A percentile compares a stretch with the other conserved stretches of the same genome.
Conservation (phyloP, 768 basidiomycete species). For the Tulasnella sp. region DNA sequence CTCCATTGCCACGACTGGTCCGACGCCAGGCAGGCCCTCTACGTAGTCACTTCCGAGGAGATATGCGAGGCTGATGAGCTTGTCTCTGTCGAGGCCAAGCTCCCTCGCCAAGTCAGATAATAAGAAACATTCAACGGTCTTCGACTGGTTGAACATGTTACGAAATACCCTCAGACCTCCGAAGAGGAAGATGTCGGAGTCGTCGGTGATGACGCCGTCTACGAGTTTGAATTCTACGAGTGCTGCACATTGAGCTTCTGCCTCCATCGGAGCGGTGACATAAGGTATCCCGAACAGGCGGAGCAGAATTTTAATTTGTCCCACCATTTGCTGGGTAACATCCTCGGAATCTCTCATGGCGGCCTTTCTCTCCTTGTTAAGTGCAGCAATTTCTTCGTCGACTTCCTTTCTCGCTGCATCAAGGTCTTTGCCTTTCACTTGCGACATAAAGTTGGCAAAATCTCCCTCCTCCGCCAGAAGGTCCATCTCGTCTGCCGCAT, state of each 20-base stretch:
- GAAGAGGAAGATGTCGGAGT: conserved; percentile 98
- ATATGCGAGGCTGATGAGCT: conserved; percentile 85
- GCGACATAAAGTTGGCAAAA: conserved; percentile 88
- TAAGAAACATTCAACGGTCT: conserved; percentile 96
- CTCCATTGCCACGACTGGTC: conserved; percentile 96
- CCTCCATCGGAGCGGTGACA: conserved; percentile 98
- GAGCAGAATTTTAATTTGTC: conserved; percentile 80
- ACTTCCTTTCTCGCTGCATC: conserved; percentile 82
- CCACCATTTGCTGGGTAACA: conserved; percentile 90
- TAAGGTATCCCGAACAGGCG: conserved; percentile 96
- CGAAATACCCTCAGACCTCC: conserved; percentile 94
- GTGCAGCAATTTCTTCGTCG: conserved; percentile 78
- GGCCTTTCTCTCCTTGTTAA: conserved; percentile 80
- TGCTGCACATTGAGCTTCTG: conserved; percentile 96
- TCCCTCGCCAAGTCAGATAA: conserved; percentile 79
- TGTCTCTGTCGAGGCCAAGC: conserved; percentile 79
- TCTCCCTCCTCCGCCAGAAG: conserved; percentile 75
- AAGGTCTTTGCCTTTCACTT: conserved; percentile 82
- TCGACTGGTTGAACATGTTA: conserved; percentile 99
- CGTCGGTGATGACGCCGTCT: conserved; percentile 97
- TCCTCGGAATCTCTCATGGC: conserved; percentile 94
- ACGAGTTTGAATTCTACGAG: conserved; percentile 81
- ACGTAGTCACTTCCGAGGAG: conserved; percentile 96
- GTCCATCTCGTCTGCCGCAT: conserved; percentile 84
- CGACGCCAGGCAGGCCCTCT: conserved; percentile 85